Evolutionary conservation across 176 grass and related monocot species (phyloP).

Genomic region (Oryza officinalis): DNA sequence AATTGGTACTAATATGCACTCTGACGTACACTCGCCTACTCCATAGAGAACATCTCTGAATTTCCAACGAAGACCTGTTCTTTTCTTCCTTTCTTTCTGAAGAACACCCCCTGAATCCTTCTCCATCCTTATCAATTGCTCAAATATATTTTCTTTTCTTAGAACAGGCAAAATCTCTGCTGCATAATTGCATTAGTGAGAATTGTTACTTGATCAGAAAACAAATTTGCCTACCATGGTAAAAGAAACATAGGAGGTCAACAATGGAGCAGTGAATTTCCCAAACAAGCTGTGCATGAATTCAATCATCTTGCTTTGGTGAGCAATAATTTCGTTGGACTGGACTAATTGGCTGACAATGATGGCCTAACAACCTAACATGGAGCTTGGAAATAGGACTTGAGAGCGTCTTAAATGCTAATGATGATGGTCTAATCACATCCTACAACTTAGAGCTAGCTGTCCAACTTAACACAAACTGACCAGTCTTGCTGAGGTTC

Average conservation of each 20-base stretch:
- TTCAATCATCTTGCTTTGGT: not conserved
- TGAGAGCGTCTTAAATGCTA: not conserved
- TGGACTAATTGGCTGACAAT: constrained; percentile 9
- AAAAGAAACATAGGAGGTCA: not conserved
- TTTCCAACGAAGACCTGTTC: not conserved
- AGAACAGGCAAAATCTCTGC: not conserved
- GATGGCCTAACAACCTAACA: constrained; percentile 21
- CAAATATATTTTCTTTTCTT: not conserved
- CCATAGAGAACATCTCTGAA: not conserved
- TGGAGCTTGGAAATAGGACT: not conserved
- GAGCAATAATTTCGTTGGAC: not conserved
- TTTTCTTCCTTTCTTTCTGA: not conserved
- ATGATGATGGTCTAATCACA: not conserved
- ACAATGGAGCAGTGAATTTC: not conserved
- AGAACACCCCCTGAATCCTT: not conserved
- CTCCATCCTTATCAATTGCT: not conserved
- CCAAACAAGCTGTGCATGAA: not conserved
- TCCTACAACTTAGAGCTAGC: not conserved
- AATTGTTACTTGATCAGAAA: not conserved
- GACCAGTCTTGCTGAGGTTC: not conserved
- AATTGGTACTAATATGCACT: not conserved
- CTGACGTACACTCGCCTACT: not conserved
- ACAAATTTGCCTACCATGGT: not conserved
- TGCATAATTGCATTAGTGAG: not conserved
- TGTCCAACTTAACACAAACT: not conserved